Base-by-base conservation (phyloP, 2,329 filamentous ascomycete genomes). In the Dactylellina parvicollis region DNA sequence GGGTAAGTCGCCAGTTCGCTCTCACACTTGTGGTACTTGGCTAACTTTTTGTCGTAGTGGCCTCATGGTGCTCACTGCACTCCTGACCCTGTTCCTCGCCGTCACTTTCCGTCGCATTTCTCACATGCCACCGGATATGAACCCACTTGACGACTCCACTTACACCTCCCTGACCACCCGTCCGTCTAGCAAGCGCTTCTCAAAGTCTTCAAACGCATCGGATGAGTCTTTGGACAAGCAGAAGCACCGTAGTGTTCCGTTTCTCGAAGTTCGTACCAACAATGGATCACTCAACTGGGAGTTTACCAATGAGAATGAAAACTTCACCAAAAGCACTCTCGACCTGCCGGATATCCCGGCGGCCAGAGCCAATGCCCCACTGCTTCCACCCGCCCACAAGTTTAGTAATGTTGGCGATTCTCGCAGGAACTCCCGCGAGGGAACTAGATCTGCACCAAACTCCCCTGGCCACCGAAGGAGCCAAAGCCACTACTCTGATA, bases 121-220 rank as follows among this genome's bases (percentile, higher is more conserved):
- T 3, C 84, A 85, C 18, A 85, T 97, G 80, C 94, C 94, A 4
- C 93, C 94, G 0, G 94, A 98, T 79, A 92, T 96, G 90, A 98
- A 98, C 79, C 94, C 94, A 1, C 84, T 98, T 12, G 93, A 97
- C 79, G 88, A 91, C 76, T 49, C 55, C 7, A 40, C 55, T 4
- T 74, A 66, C 16, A 67, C 49, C 10, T 61, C 62, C 8, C 44
- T 73, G 3, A 67, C 70, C 3, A 56, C 60, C 1, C 36, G 61
- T 26, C 61, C 60, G 4, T 66, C 70, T 7, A 74, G 62, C 70
- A 74, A 66, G 26, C 50, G 62, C 8, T 67, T 66, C 38, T 74
- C 61, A 3, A 66, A 66, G 20, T 66, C 70, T 1, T 67, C 70
- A 7, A 67, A 52, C n/a, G n/a, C 18, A 4, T 72, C 67, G 5